Evolutionary conservation across 1,284 basidiomycete species (phyloP).

Genomic region (Cutaneotrichosporon cavernicola): DNA sequence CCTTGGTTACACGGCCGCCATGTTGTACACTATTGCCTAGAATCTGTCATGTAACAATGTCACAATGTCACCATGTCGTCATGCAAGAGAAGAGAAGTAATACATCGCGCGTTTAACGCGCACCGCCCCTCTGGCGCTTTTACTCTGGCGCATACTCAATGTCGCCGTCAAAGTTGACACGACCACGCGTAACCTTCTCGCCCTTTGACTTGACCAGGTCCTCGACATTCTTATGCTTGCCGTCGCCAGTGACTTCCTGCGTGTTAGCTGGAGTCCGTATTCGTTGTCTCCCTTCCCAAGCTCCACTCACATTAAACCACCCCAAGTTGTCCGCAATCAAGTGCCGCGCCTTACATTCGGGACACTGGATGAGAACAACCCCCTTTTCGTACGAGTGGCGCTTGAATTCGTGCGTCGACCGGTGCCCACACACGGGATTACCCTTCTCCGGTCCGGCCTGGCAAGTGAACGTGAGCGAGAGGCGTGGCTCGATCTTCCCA

Average conservation of each 20-base stretch:
- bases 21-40: conserved; percentile 13
- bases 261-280: background rate
- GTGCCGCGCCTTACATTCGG: conserved; percentile 82
- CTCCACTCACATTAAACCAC: conserved; percentile 66
- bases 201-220: conserved; percentile 74
- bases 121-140: background rate
- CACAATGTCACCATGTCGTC: background rate
- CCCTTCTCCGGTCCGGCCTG: conserved; percentile 57
- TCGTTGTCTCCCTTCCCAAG: background rate
- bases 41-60: background rate
- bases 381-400: conserved; percentile 80
- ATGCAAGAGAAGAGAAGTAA: background rate
- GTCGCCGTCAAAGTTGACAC: conserved; percentile 55
- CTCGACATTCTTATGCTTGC: conserved; percentile 73
- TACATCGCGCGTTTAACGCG: conserved; percentile 1
- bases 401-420: conserved; percentile 85
- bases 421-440: conserved; percentile 65
- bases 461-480: conserved; percentile 77
- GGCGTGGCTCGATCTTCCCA: conserved; percentile 44
- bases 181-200: conserved; percentile 67
- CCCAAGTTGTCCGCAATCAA: conserved; percentile 87
- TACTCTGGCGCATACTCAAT: conserved; percentile 47
- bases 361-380: conserved; percentile 89
- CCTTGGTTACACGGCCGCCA: background rate
- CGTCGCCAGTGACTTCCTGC: conserved; percentile 62